These are phyloP conservation scores for Chenopodium suecicum DNA, from an alignment of 148 eudicot genomes.

Conservation along the genomic window DNA sequence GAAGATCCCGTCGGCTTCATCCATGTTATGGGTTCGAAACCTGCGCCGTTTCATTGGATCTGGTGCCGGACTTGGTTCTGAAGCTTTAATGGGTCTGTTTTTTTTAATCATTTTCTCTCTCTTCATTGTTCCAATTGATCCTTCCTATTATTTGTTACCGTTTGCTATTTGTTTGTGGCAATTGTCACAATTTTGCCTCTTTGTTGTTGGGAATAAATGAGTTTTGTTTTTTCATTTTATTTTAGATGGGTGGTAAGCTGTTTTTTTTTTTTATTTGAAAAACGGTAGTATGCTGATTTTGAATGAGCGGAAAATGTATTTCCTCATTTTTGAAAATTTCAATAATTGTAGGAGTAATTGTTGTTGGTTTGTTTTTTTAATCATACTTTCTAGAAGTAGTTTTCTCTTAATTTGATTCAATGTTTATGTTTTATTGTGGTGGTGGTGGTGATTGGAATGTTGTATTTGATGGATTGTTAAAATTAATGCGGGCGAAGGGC, in stretches of 20 bases:
- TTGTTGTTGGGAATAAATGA: background rate
- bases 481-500: background rate
- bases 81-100: slow-evolving; percentile 84
- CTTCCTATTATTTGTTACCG: background rate
- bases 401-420: background rate
- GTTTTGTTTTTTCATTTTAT: background rate
- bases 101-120: background rate
- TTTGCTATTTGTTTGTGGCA: background rate
- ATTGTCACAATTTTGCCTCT: background rate
- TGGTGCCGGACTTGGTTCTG: slow-evolving; percentile 96
- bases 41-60: slow-evolving; percentile 96
- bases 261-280: too few species aligned
- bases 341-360: background rate
- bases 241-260: background rate
- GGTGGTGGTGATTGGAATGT: background rate
- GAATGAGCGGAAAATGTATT: background rate
- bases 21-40: slow-evolving; percentile 96
- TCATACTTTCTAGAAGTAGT: background rate
- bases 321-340: background rate
- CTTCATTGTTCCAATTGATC: background rate
- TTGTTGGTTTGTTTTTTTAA: too few species aligned
- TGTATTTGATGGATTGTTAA: background rate
- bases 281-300: background rate
- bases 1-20: slow-evolving; percentile 87
- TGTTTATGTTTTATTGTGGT: background rate